A percentile compares a stretch with the other conserved stretches of the same genome.
Conservation (phyloP, 2,329 filamentous ascomycete genomes). For the Diaporthe citriasiana region DNA sequence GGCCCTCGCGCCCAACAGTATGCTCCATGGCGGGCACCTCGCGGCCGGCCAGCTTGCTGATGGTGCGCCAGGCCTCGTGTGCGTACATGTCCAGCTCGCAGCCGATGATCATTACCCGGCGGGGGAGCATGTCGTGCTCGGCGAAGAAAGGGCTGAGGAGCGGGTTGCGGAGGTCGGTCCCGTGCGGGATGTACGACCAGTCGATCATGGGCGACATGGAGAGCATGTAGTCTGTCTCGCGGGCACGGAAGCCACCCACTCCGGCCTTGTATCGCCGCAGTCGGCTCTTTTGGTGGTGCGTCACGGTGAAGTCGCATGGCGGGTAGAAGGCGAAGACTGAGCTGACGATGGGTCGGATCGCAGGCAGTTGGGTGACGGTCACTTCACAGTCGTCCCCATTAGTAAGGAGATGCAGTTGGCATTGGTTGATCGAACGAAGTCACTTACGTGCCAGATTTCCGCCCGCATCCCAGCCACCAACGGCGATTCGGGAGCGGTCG, state of each 20-base stretch:
- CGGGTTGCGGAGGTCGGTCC: conserved; percentile 33
- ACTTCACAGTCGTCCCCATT: not conserved
- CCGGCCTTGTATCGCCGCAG: conserved; percentile 36
- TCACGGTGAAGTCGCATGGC: conserved; percentile 34
- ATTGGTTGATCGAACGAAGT: not conserved
- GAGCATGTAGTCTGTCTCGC: conserved; percentile 39
- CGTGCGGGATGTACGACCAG: conserved; percentile 35
- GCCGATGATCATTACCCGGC: conserved; percentile 36
- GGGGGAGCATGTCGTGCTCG: conserved; percentile 34
- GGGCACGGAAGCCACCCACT: conserved; percentile 33
- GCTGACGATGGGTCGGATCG: conserved; percentile 31
- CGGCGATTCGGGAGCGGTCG: conserved; percentile 25
- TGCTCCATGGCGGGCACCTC: conserved; percentile 27
- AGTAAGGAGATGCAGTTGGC: accelerated
- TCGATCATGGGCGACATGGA: conserved; percentile 37
- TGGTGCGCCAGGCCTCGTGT: conserved; percentile 39
- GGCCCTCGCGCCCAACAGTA: conserved; percentile 27
- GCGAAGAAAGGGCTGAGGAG: conserved; percentile 37
- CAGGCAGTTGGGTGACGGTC: conserved; percentile 28
- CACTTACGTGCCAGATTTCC: conserved; percentile 31
- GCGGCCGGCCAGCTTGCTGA: conserved; percentile 36
- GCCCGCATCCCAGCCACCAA: conserved; percentile 34
- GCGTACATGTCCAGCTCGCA: conserved; percentile 39
- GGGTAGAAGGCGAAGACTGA: conserved; percentile 38
- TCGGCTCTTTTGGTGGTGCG: conserved; percentile 21